Percentiles rank a stretch among this genome's conserved stretches.
phyloP scores from a whole-genome alignment of 495 filamentous ascomycete genomes.

The Thermochaetoides thermophila region DNA sequence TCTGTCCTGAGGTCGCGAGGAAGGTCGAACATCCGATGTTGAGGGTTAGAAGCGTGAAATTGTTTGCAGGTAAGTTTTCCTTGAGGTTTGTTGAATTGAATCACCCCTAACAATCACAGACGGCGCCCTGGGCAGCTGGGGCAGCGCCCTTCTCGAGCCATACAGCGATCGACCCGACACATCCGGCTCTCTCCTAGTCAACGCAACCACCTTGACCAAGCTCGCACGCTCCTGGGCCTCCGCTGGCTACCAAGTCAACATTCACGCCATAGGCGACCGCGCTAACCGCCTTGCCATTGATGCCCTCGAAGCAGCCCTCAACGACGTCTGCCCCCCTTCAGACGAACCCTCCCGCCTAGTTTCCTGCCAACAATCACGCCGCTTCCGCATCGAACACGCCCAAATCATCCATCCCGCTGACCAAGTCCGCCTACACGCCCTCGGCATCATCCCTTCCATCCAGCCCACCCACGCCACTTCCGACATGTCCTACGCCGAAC shows the following conservation, averaged over 20 bases:
- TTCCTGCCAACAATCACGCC: slow-evolving; percentile 30
- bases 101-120: slow-evolving; percentile 26
- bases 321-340: slow-evolving; percentile 33
- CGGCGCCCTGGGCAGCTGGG: slow-evolving; percentile 50
- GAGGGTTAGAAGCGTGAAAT: slow-evolving; percentile 39
- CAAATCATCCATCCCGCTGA: slow-evolving; percentile 51
- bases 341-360: slow-evolving; percentile 8
- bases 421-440: slow-evolving; percentile 33
- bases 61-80: slow-evolving; percentile 37
- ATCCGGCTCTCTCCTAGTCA: slow-evolving; percentile 44
- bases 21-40: slow-evolving; percentile 30
- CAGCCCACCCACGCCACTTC: slow-evolving; percentile 55
- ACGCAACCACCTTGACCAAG: slow-evolving; percentile 33
- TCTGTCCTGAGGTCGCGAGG: slow-evolving; percentile 34
- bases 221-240: slow-evolving; percentile 35
- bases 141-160: slow-evolving; percentile 46
- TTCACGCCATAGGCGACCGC: slow-evolving; percentile 51
- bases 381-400: slow-evolving; percentile 50
- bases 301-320: slow-evolving; percentile 33
- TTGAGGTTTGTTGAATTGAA: background rate
- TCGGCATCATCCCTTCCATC: slow-evolving; percentile 49
- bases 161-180: slow-evolving; percentile 42
- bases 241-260: slow-evolving; percentile 41
- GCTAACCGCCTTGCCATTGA: slow-evolving; percentile 44
- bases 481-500: slow-evolving; percentile 44